Evolutionary conservation across 1,284 basidiomycete species (phyloP).

Genomic region (Amylostereum chailletii): DNA sequence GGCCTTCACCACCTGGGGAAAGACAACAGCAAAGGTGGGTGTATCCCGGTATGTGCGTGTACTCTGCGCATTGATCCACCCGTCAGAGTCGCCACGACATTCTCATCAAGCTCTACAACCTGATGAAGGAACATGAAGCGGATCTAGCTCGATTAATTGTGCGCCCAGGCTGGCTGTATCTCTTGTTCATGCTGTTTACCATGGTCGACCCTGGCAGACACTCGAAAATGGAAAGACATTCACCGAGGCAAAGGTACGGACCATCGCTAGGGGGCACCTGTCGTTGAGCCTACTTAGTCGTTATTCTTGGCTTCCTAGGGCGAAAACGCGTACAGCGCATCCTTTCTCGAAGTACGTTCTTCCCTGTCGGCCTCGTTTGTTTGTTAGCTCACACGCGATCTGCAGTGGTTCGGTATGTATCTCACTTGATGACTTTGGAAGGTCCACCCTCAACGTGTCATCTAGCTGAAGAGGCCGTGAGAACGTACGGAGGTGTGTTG

Average conservation of each 20-base stretch:
- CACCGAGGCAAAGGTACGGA: slow-evolving; percentile 62
- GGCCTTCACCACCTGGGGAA: slow-evolving; percentile 77
- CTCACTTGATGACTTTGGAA: not conserved
- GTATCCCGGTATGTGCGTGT: not conserved
- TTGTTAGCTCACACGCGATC: slow-evolving; percentile 4
- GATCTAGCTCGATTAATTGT: slow-evolving; percentile 80
- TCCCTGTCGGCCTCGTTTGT: not conserved
- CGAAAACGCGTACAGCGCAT: slow-evolving; percentile 75
- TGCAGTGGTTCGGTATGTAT: slow-evolving; percentile 68
- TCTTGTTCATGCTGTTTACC: not conserved
- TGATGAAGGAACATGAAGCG: slow-evolving; percentile 75
- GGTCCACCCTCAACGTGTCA: slow-evolving; percentile 4
- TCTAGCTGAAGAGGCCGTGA: slow-evolving; percentile 81
- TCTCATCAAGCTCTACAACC: slow-evolving; percentile 60
- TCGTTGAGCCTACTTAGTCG: not conserved
- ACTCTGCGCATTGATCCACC: not conserved
- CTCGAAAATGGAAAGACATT: slow-evolving; percentile 91
- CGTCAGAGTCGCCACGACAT: slow-evolving; percentile 70
- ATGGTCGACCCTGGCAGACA: slow-evolving; percentile 38
- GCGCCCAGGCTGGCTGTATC: slow-evolving; percentile 16
- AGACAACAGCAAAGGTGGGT: slow-evolving; percentile 69
- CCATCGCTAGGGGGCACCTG: not conserved
- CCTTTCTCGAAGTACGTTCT: slow-evolving; percentile 69
- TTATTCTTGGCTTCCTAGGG: slow-evolving; percentile 33
- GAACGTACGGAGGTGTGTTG: slow-evolving; percentile 67